Base-by-base conservation (phyloP, 2,329 filamentous ascomycete genomes). In the Thielaviopsis ethacetica region DNA sequence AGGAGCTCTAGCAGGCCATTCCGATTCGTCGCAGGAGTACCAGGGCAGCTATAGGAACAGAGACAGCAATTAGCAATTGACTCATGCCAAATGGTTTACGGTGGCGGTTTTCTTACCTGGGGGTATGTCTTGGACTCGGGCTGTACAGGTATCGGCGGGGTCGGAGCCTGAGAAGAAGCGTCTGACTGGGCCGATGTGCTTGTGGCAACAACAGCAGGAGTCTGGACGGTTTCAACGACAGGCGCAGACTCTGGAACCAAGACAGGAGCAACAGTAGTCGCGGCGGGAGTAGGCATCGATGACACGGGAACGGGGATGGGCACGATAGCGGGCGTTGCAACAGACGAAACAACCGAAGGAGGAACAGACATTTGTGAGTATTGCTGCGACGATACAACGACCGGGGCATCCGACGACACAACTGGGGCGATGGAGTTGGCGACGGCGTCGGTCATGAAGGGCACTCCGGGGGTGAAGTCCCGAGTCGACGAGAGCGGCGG, bases 31-130 rank as follows among this genome's bases (percentile, higher is more conserved):
- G 34, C 68, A 69, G 0, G 80, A 82, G 26, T 75, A 65, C 80
- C 81, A 84, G 10, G 81, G 81, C 10, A 84, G 69, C 78, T 83
- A 41, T 83, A 41, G 21, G 51, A 30, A 34, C 17, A 49, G 19
- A 19, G 27, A 1, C 17, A 34, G 6, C 9, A 38, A 38, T n/a
- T 21, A 57, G 53, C 6, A 17, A 22, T 9, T n/a, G 24, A 9
- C 22, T 12, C 27, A 51, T 34, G 13, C 12, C 1, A 24, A 38
- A 15, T 34, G 7, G 15, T 15, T 17, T 26, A 34, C 34, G 24
- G 15, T n/a, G 1, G 26, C 2, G 6, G 19, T 19, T 2, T 26
- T 4, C 51, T 53, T 58, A 58, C 57, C 50, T 51, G 57, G n/a
- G 51, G 26, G 38, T 47, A 19, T 26, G 53, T 47, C 24, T 53